These are phyloP conservation scores for Solanum pennellii DNA, from an alignment of 257 asterid species.

Conservation along the genomic window DNA sequence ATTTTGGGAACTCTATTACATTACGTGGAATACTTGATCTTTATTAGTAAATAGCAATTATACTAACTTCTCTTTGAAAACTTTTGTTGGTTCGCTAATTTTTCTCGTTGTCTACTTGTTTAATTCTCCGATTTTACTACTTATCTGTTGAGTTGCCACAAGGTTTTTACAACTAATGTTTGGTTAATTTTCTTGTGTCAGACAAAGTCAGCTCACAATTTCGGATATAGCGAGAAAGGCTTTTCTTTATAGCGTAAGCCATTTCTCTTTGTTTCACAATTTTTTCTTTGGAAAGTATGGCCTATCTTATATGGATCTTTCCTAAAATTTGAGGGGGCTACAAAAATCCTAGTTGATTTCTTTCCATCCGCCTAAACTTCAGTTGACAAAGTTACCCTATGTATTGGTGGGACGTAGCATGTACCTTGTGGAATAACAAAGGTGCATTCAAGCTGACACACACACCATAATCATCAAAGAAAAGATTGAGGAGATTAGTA, in stretches of 20 bases:
- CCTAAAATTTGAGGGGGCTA: background rate
- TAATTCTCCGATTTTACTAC: background rate
- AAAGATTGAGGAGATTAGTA: background rate
- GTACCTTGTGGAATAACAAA: background rate
- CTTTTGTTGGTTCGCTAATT: background rate
- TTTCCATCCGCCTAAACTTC: background rate
- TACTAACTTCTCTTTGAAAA: background rate
- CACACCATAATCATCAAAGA: background rate
- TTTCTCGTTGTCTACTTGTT: background rate
- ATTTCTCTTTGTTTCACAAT: background rate
- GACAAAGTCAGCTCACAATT: conserved; percentile 90
- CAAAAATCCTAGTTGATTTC: background rate
- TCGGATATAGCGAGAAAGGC: conserved; percentile 98
- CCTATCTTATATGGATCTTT: background rate
- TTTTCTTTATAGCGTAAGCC: conserved; percentile 89
- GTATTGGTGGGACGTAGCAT: background rate
- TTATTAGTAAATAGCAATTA: background rate
- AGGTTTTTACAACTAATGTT: conserved; percentile 3
- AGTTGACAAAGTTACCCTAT: background rate
- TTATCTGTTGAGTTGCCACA: background rate
- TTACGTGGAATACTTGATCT: background rate
- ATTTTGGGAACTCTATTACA: background rate
- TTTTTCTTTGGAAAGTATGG: background rate
- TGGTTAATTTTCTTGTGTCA: conserved; percentile 24
- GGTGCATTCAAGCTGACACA: background rate